A percentile compares a stretch with the other conserved stretches of the same genome.
These are phyloP conservation scores for Phalaenopsis aphrodite DNA, from an alignment of 106 monocot species.

Conservation along the genomic window DNA sequence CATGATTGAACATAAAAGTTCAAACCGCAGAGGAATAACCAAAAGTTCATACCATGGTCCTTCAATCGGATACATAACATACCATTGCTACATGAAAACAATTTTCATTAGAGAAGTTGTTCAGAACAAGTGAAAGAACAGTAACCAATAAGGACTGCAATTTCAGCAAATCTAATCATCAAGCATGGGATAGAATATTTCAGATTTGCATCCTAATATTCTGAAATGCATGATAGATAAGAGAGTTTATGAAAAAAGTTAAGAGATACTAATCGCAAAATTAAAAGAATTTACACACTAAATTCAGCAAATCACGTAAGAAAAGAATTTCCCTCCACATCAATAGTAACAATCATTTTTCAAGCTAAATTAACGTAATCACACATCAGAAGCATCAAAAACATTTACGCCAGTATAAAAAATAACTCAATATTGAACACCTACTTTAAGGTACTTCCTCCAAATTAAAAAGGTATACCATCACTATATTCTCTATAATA, in stretches of 20 bases:
- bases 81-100: slow-evolving; percentile 72
- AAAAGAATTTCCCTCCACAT: not conserved
- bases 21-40: slow-evolving; percentile 90
- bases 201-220: not conserved
- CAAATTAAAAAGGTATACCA: not conserved
- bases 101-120: not conserved
- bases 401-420: not conserved
- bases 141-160: not conserved
- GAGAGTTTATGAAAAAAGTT: not conserved
- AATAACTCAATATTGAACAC: not conserved
- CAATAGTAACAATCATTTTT: not conserved
- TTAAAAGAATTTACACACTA: not conserved
- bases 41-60: slow-evolving; percentile 91
- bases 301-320: not conserved
- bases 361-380: not conserved
- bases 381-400: not conserved
- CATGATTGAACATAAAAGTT: slow-evolving; percentile 98
- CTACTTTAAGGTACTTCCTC: not conserved
- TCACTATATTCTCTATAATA: not conserved
- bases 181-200: not conserved
- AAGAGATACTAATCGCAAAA: not conserved
- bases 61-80: slow-evolving; percentile 73
- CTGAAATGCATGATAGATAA: not conserved
- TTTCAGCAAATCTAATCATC: not conserved
- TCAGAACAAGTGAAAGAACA: not conserved